Percentiles rank a stretch among this genome's conserved stretches.
These are phyloP conservation scores for Ustilago hordei DNA, from an alignment of 1,284 basidiomycete species.

Conservation along the genomic window DNA sequence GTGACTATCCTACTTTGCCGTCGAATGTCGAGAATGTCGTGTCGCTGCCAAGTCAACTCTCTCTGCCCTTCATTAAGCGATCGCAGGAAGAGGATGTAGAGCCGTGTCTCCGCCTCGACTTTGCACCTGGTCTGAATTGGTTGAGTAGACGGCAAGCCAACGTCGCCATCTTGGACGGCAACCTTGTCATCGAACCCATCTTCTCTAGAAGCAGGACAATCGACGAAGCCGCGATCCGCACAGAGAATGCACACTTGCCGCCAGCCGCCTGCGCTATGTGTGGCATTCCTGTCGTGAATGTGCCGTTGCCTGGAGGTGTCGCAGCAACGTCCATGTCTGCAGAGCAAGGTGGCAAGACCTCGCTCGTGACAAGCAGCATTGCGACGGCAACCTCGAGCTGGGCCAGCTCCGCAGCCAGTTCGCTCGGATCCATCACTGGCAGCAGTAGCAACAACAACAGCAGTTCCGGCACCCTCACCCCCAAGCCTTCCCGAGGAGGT, in stretches of 20 bases:
- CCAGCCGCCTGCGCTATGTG: constrained; percentile 66
- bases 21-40: constrained; percentile 64
- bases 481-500: constrained; percentile 43
- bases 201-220: constrained; percentile 69
- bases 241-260: constrained; percentile 54
- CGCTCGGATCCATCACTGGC: constrained; percentile 48
- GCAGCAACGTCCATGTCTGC: constrained; percentile 36
- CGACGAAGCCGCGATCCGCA: constrained; percentile 59
- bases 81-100: constrained; percentile 90
- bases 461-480: constrained; percentile 36
- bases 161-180: constrained; percentile 85
- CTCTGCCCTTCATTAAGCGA: constrained; percentile 85
- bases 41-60: constrained; percentile 69
- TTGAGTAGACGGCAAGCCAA: constrained; percentile 87
- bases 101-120: constrained; percentile 88
- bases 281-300: constrained; percentile 62
- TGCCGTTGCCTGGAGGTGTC: constrained; percentile 55
- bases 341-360: constrained; percentile 43
- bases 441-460: constrained; percentile 21
- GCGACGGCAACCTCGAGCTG: constrained; percentile 51
- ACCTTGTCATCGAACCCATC: constrained; percentile 91
- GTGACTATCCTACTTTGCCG: constrained; percentile 74
- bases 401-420: constrained; percentile 51
- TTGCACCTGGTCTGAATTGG: constrained; percentile 95
- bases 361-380: constrained; percentile 41